phyloP scores from a whole-genome alignment of 129 eudicot species.

The Artemisia tridentata region DNA sequence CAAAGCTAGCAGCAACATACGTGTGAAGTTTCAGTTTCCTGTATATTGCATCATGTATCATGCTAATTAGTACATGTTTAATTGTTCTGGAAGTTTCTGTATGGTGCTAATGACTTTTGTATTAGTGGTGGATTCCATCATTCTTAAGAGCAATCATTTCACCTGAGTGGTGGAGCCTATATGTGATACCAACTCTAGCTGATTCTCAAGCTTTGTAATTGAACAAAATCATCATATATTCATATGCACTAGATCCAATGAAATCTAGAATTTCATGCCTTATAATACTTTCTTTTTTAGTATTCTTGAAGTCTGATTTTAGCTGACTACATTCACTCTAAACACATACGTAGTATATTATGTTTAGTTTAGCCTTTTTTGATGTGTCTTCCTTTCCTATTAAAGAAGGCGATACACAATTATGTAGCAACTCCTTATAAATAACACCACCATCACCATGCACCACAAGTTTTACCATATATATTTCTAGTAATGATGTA shows the following conservation, averaged over 20 bases:
- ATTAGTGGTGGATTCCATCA: slow-evolving; percentile 30
- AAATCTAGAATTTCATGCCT: neutral
- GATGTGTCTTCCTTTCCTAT: neutral
- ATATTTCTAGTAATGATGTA: neutral
- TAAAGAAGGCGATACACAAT: slow-evolving; percentile 30
- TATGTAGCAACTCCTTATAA: slow-evolving; percentile 11
- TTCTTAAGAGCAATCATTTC: slow-evolving; percentile 31
- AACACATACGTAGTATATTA: neutral
- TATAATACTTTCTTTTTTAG: neutral
- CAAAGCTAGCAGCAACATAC: neutral
- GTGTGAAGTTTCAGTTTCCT: neutral
- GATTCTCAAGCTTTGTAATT: slow-evolving; percentile 22
- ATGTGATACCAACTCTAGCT: slow-evolving; percentile 24
- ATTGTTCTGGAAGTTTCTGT: slow-evolving; percentile 17
- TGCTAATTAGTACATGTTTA: slow-evolving; percentile 13
- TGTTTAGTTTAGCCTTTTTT: neutral
- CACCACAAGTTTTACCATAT: slow-evolving; percentile 24
- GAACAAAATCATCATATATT: neutral
- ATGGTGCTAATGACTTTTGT: slow-evolving; percentile 27
- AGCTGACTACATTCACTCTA: neutral
- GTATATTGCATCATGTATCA: slow-evolving; percentile 15
- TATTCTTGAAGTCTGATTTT: slow-evolving; percentile 3
- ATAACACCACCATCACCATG: slow-evolving; percentile 3
- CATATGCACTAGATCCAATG: slow-evolving; percentile 9
- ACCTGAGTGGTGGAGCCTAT: slow-evolving; percentile 31